Base-by-base conservation (phyloP, 805 yeast species). In the Zygosaccharomyces siamensis region DNA sequence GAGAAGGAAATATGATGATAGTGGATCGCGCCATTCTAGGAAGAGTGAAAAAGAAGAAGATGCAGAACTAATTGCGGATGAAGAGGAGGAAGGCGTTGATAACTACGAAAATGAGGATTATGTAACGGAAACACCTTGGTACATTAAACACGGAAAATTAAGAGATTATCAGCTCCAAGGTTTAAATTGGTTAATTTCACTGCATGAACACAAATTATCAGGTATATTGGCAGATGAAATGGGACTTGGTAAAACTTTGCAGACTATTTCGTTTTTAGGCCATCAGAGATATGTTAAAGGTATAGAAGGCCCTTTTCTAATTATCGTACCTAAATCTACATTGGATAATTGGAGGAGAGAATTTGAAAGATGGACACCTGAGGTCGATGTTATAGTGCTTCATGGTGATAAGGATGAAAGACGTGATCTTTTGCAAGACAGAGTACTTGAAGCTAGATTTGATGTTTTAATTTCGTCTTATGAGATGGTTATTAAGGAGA, bases 171-270 rank as follows among this genome's bases (percentile, higher is more conserved):
- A 92, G 70, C 74, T 92, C 27, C 97, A 89, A 63, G 99, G 99
- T 44, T 76, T 92, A 45, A 93, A 93, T 68, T 92, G 99, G 99
- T 75, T 92, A 61, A 84, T 92, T 16, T 81, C 95, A 0, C 69
- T 92, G 31, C 87, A 89, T 64, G 96, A 90, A 57, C 89, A 92
- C 67, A 79, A 85, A 58, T 75, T 92, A 39, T 85, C 95, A 7
- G 99, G 99, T 18, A 93, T 92, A 40, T 71, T 92, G 43, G 99
- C 99, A 10, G 99, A 92, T 69, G 99, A 92, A 66, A 92, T 93
- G 99, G 99, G 99, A 2, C 75, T 92, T 36, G 99, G 99, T 48
- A 92, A 92, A 68, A 92, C 99, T 4, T 72, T 93, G 48, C 99
- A 92, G 69, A 92, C 98, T 0, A 89, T 92, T 41, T 80, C 98